Base-by-base conservation (phyloP, 257 asterid genomes). In the Schizonepeta tenuifolia region DNA sequence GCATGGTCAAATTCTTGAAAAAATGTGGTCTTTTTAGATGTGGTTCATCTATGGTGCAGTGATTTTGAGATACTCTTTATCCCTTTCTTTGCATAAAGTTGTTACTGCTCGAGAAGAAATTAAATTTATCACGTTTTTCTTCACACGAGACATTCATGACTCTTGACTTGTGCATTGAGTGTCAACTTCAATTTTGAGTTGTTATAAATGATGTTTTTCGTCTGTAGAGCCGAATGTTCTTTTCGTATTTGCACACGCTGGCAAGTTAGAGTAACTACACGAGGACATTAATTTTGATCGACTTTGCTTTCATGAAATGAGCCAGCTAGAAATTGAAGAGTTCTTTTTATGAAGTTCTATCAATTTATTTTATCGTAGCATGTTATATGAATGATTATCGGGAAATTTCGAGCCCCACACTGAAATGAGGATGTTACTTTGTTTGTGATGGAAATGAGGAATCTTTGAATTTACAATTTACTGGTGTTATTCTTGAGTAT, bases 241-340 rank as follows among this genome's bases (percentile, higher is more conserved):
- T 71, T 40, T 56, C 28, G 78, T 35, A 59, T 36, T 78, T 41
- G 76, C 62, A 47, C 47, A 35, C 24, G 41, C 55, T 15, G 24
- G 53, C 31, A 33, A 18, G 51, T 38, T 68, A 55, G 54, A 28
- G 67, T 21, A 44, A 57, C 22, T 24, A 7, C 64, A 10, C 5
- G 11, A 54, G 60, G 36, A 6, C 20, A 63, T 40, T 49, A 21
- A 13, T 43, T 14, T 46, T 14, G 8, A 46, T 53, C 22, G 7
- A 67, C 11, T 61, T 54, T 11, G 28, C 43, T 69, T 47, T 46
- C 35, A 38, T 50, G 65, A 63, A 50, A 69, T 61, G 71, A 69
- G 67, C 60, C 60, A 24, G 35, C 40, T 38, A 51, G 5, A 9
- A 51, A 50, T 28, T n/a, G 72, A 73, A 41, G 47, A 40, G 66